Conservation (phyloP, 108 stramenopile genomes). For the Cyclotella cryptica region DNA sequence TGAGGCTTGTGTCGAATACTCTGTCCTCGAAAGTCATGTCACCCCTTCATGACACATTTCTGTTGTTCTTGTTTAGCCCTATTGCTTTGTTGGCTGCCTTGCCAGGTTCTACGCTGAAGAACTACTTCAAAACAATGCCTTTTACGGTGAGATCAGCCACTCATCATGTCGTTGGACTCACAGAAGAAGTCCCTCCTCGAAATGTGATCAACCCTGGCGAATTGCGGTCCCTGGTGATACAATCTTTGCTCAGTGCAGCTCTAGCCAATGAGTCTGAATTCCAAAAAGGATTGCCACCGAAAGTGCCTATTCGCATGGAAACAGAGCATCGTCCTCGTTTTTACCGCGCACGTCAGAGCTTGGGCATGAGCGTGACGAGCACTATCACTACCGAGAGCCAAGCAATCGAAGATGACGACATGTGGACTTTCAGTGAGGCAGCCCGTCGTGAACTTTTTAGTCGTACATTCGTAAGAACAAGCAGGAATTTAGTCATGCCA, state of each 20-base stretch:
- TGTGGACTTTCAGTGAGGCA: constrained; percentile 49
- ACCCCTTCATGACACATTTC: not conserved
- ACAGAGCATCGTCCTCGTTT: constrained; percentile 34
- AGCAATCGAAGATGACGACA: constrained; percentile 39
- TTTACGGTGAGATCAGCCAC: constrained; percentile 53
- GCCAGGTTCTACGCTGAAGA: constrained; percentile 44
- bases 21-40: not conserved
- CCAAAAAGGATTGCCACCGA: constrained; percentile 40
- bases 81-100: constrained; percentile 53
- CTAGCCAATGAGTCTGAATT: constrained; percentile 54
- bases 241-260: constrained; percentile 52
- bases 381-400: constrained; percentile 25
- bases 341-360: constrained; percentile 7
- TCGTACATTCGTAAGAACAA: constrained; percentile 29
- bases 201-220: constrained; percentile 50
- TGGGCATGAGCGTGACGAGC: constrained; percentile 38
- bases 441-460: constrained; percentile 43
- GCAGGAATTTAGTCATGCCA: constrained; percentile 39
- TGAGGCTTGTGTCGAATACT: not conserved
- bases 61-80: constrained; percentile 26
- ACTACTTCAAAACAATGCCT: constrained; percentile 54
- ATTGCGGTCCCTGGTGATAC: constrained; percentile 49
- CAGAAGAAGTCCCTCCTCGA: constrained; percentile 47
- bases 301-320: constrained; percentile 49
- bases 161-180: constrained; percentile 51